phyloP scores from a whole-genome alignment of 495 filamentous ascomycete genomes.

The Acidomyces sp. region DNA sequence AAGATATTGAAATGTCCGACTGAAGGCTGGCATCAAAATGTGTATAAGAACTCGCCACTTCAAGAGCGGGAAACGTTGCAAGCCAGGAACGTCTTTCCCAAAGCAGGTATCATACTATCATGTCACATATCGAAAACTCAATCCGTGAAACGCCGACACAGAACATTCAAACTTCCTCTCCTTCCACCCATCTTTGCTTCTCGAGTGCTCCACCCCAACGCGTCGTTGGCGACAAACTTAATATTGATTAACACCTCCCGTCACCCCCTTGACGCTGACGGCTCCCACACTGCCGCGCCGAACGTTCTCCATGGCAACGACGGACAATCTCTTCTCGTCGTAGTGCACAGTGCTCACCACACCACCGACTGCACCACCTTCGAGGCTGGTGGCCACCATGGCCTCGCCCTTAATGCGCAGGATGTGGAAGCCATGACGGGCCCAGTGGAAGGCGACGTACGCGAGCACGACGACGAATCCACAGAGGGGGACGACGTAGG shows the following conservation, averaged over 20 bases:
- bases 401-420: conserved; percentile 16
- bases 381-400: conserved; percentile 11
- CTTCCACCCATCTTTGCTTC: too few species aligned
- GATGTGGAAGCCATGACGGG: conserved; percentile 18
- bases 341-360: conserved; percentile 17
- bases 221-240: too few species aligned
- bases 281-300: conserved; percentile 12
- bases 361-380: conserved; percentile 19
- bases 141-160: too few species aligned
- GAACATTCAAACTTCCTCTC: too few species aligned
- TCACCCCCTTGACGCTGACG: conserved; percentile 13
- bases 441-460: conserved; percentile 25
- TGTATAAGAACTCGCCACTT: too few species aligned
- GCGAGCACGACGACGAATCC: conserved; percentile 26
- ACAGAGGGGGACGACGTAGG: conserved; percentile 21
- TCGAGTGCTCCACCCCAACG: too few species aligned
- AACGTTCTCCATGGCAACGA: conserved; percentile 8
- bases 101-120: too few species aligned
- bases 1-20: too few species aligned
- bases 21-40: too few species aligned
- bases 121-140: too few species aligned
- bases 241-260: conserved; percentile 10
- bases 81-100: too few species aligned
- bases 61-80: too few species aligned
- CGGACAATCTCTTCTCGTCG: conserved; percentile 18